Percentiles rank a stretch among this genome's conserved stretches.
Evolutionary conservation across 805 yeast genomes (phyloP).

Genomic region (Millerozyma acaciae): DNA sequence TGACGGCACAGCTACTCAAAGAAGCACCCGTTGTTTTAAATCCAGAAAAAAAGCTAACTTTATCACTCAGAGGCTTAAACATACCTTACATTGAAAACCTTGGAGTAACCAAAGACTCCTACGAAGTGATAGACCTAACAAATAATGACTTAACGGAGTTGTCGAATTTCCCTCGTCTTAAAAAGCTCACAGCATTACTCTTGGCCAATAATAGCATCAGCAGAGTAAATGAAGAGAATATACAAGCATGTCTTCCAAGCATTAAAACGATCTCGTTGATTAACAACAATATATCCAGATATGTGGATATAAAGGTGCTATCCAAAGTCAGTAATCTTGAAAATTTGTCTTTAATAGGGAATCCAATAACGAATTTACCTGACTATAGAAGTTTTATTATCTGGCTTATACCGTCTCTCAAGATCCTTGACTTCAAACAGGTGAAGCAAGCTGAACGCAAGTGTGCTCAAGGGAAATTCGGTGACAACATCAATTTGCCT

Average conservation of each 20-base stretch:
- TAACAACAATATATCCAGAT: constrained; percentile 46
- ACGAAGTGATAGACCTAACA: constrained; percentile 65
- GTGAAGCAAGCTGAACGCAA: constrained; percentile 54
- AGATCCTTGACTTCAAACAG: constrained; percentile 63
- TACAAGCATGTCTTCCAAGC: constrained; percentile 39
- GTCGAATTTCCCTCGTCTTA: constrained; percentile 44
- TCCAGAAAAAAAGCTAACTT: constrained; percentile 33
- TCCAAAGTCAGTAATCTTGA: constrained; percentile 38
- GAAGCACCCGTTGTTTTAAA: constrained; percentile 29
- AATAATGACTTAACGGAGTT: constrained; percentile 65
- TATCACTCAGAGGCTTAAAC: constrained; percentile 31
- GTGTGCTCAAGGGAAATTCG: constrained; percentile 42
- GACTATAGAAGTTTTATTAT: constrained; percentile 60
- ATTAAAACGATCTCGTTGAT: constrained; percentile 50
- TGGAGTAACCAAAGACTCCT: constrained; percentile 25
- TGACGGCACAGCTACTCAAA: constrained; percentile 28
- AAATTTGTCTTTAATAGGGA: constrained; percentile 52
- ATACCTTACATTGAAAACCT: constrained; percentile 35
- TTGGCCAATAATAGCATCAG: constrained; percentile 61
- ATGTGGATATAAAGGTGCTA: constrained; percentile 41
- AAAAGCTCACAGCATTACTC: constrained; percentile 49
- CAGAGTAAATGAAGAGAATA: constrained; percentile 27
- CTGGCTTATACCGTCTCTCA: constrained; percentile 59
- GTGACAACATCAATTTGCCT: constrained; percentile 17
- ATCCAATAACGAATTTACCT: constrained; percentile 47